Evolutionary conservation across 192 early-diverging fungal species (phyloP).

Genomic region (Thoreauomyces humboldtii): DNA sequence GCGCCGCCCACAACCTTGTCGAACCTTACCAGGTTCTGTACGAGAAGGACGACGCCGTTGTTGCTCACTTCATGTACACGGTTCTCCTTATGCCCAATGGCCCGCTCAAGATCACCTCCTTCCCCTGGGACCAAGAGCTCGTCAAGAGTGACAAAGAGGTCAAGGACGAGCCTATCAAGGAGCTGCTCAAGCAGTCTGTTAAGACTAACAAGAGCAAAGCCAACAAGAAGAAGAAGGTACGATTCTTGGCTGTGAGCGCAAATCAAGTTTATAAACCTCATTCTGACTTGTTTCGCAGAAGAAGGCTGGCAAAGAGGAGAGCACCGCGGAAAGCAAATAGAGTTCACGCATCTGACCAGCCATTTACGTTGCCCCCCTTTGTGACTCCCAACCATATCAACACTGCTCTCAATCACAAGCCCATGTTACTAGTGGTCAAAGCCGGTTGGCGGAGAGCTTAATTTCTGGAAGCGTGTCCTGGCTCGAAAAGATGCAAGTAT

Average conservation of each 20-base stretch:
- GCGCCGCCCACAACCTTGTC: constrained; percentile 76
- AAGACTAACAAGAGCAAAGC: constrained; percentile 46
- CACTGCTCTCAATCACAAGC: no score
- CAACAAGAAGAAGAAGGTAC: constrained; percentile 33
- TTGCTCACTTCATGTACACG: constrained; percentile 93
- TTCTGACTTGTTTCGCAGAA: neutral
- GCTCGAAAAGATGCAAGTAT: no score
- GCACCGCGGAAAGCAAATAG: neutral
- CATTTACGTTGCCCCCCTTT: no score
- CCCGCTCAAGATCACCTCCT: constrained; percentile 78
- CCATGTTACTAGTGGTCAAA: no score
- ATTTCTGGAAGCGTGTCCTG: no score
- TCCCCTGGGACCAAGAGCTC: constrained; percentile 69
- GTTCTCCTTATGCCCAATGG: constrained; percentile 86
- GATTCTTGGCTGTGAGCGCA: neutral
- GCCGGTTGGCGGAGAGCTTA: no score
- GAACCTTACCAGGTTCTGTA: constrained; percentile 79
- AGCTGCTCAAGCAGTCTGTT: constrained; percentile 58
- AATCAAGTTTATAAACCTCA: neutral
- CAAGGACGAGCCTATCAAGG: constrained; percentile 73
- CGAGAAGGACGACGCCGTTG: constrained; percentile 74
- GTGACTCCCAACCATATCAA: no score
- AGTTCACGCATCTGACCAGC: no score
- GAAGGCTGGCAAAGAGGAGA: neutral
- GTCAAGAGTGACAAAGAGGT: constrained; percentile 86